A percentile compares a stretch with the other conserved stretches of the same genome.
phyloP scores from a whole-genome alignment of 2,329 filamentous ascomycete genomes.

The Ambrosiella xylebori region DNA sequence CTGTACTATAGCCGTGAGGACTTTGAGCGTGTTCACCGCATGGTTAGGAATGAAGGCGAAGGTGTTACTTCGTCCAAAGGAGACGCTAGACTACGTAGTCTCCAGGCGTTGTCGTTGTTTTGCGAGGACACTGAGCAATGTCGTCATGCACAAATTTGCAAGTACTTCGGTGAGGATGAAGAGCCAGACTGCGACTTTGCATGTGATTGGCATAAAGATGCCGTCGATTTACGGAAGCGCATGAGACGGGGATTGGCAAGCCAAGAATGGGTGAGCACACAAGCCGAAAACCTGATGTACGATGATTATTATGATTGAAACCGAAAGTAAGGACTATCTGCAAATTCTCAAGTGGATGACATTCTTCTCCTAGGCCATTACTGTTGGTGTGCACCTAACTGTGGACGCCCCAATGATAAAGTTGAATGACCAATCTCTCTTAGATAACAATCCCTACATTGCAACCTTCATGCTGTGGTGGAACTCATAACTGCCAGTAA shows the following conservation, averaged over 20 bases:
- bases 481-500: no score
- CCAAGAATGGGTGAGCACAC: conserved; percentile 47
- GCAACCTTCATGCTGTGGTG: no score
- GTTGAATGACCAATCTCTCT: no score
- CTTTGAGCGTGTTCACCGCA: conserved; percentile 50
- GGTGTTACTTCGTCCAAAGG: neutral
- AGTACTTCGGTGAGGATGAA: conserved; percentile 56
- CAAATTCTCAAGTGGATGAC: no score
- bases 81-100: conserved; percentile 40
- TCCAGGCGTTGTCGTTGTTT: conserved; percentile 55
- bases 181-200: conserved; percentile 51
- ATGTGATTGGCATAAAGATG: conserved; percentile 64
- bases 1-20: conserved; percentile 85
- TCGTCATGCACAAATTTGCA: conserved; percentile 56
- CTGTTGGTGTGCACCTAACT: no score
- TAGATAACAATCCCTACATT: no score
- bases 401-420: no score
- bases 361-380: no score
- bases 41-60: conserved; percentile 22
- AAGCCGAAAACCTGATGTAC: conserved; percentile 40
- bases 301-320: conserved; percentile 33
- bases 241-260: conserved; percentile 38
- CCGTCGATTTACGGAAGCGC: conserved; percentile 36
- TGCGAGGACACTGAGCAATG: conserved; percentile 63
- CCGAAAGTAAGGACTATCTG: no score